A percentile compares a stretch with the other conserved stretches of the same genome.
Conservation (phyloP, 2,329 filamentous ascomycete genomes). For the Leptographium lundbergii region DNA sequence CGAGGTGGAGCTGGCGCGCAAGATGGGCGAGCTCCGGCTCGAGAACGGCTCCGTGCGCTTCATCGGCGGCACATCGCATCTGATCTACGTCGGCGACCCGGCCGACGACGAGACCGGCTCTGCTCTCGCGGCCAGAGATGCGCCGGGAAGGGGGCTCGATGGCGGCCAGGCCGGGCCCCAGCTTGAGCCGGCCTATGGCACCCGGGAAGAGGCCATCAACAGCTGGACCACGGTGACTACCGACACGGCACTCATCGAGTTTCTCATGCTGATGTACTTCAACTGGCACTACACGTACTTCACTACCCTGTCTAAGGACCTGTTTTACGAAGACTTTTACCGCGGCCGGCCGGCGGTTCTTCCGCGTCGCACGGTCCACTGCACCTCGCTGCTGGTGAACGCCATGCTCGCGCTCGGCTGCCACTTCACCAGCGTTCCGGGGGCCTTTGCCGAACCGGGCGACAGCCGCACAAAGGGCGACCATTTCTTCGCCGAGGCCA, state of each 20-base stretch:
- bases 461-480: conserved; percentile 83
- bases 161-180: conserved; percentile 23
- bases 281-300: conserved; percentile 97
- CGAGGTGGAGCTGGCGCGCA: conserved; percentile 76
- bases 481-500: conserved; percentile 91
- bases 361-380: conserved; percentile 55
- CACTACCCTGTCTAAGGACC: conserved; percentile 70
- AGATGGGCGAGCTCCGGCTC: conserved; percentile 82
- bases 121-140: neutral
- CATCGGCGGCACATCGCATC: conserved; percentile 85
- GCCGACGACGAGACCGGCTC: neutral
- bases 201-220: conserved; percentile 56
- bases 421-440: conserved; percentile 72
- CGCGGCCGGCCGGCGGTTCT: conserved; percentile 48
- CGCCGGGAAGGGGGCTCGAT: neutral
- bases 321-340: conserved; percentile 80
- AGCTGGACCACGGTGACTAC: conserved; percentile 83
- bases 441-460: conserved; percentile 55
- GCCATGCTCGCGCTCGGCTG: conserved; percentile 87
- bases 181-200: conserved; percentile 24
- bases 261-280: conserved; percentile 96
- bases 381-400: conserved; percentile 82
- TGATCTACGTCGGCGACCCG: conserved; percentile 62
- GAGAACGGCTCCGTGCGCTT: conserved; percentile 83
- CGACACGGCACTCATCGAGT: conserved; percentile 65